Base-by-base conservation (phyloP, 1,284 basidiomycete species). In the Lentinula novae-zelandiae region DNA sequence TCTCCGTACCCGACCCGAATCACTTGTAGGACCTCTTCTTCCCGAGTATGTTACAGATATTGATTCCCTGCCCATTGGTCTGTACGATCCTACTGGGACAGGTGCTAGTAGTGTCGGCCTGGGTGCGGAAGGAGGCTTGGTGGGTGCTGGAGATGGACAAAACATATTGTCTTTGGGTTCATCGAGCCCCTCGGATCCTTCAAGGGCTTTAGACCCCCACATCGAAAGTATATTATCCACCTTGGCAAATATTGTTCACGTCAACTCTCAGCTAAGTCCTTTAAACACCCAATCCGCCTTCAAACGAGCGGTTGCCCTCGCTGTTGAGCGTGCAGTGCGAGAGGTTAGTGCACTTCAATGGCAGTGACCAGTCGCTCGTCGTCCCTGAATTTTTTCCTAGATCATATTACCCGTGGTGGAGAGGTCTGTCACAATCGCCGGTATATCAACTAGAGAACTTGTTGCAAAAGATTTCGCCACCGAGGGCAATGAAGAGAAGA, bases 371-470 rank as follows among this genome's bases (percentile, higher is more conserved):
- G 33, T 13, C 27, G 27, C 3, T 27, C 27, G 27, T 44, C 65
- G 4, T 61, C 42, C 10, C 58, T 34, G 27, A 62, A 36, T 22
- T 9, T 27, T 50, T 57, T 27, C 27, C 2, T 67, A 92, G 87
- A 98, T 99, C 67, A 96, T 99, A 67, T 81, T 96, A 15, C 97
- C 97, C 3, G 96, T 99, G 53, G 96, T 99, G 17, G 97, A 99
- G 72, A 87, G 97, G 62, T 98, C 95, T n/a, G 97, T 98, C 49
- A 99, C 97, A 1, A 99, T 99, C 67, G 97, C 97, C 7, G 94
- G 95, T 36, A 98, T 99, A 67, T 99, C 97, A 20, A 97, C 96
- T 15, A 84, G 95, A 46, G 97, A 99, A 73, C 82, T 99, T 8
- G 93, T 98, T 34, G 85, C 90, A 62, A 99, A 99, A 76, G 97